phyloP scores from a whole-genome alignment of 768 basidiomycete genomes.

The Pleurotus djamor region DNA sequence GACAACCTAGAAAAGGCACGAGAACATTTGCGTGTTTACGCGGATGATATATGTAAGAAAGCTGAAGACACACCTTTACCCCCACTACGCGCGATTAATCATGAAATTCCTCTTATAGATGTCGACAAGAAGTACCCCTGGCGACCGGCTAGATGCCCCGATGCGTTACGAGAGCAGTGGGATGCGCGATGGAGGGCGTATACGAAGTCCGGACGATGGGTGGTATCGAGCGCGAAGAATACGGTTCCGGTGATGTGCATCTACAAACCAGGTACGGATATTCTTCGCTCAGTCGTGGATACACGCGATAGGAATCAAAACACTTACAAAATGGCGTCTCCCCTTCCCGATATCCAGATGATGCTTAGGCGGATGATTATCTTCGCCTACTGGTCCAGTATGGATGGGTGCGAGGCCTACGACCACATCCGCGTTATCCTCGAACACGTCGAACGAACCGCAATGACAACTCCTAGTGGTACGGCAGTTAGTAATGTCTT shows the following conservation, averaged over 20 bases:
- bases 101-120: constrained; percentile 22
- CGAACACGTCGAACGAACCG: constrained; percentile 18
- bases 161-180: constrained; percentile 17
- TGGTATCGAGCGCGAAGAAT: constrained; percentile 1
- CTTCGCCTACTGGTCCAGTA: constrained; percentile 21
- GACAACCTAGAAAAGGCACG: too few relatives aligned
- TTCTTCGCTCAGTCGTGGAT: constrained; percentile 33
- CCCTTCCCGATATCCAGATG: constrained; percentile 36
- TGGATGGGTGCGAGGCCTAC: constrained; percentile 37
- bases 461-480: constrained; percentile 25
- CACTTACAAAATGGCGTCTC: constrained; percentile 29
- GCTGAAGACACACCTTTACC: constrained; percentile 18
- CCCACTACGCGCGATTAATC: constrained; percentile 21
- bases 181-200: constrained; percentile 20
- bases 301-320: constrained; percentile 33
- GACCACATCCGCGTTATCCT: constrained; percentile 30
- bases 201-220: constrained; percentile 22
- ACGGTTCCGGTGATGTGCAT: constrained; percentile 16
- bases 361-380: constrained; percentile 29
- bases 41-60: too few relatives aligned
- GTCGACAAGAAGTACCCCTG: constrained; percentile 16
- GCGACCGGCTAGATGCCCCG: constrained; percentile 19
- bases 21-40: too few relatives aligned
- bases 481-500: constrained; percentile 26
- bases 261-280: constrained; percentile 21